Percentiles rank a stretch among this genome's conserved stretches.
phyloP scores from a whole-genome alignment of 2,329 filamentous ascomycete species.

The Fusarium sp. region DNA sequence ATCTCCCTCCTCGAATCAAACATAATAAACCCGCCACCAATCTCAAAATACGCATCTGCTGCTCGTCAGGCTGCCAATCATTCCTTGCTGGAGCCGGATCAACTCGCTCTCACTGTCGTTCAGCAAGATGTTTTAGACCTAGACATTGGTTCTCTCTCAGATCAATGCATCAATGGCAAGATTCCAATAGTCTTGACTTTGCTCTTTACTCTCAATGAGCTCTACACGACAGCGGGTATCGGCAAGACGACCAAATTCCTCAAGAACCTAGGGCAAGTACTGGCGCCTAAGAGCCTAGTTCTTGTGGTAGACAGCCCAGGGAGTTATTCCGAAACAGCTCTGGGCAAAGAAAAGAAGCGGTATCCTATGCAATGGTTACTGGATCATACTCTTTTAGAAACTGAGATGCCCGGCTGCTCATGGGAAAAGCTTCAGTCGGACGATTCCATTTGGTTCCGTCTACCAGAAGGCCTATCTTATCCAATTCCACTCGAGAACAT shows the following conservation, averaged over 20 bases:
- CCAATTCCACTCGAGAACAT: constrained; percentile 91
- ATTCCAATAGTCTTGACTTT: constrained; percentile 73
- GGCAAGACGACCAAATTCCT: constrained; percentile 81
- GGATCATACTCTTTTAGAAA: constrained; percentile 76
- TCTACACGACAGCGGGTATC: constrained; percentile 80
- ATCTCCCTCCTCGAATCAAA: constrained; percentile 64
- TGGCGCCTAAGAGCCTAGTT: constrained; percentile 70
- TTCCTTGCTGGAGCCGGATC: constrained; percentile 53
- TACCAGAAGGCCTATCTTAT: constrained; percentile 74
- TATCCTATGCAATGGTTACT: constrained; percentile 97
- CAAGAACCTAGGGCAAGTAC: constrained; percentile 68
- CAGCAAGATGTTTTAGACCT: constrained; percentile 61
- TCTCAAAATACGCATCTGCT: constrained; percentile 64
- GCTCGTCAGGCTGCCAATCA: constrained; percentile 55
- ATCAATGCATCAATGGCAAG: constrained; percentile 43
- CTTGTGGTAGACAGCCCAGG: constrained; percentile 93
- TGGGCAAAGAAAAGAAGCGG: constrained; percentile 69
- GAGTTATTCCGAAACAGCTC: constrained; percentile 83
- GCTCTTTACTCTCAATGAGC: constrained; percentile 94
- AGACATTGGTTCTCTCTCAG: constrained; percentile 45
- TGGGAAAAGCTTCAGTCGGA: constrained; percentile 82
- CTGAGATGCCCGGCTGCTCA: constrained; percentile 48
- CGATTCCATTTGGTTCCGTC: constrained; percentile 86
- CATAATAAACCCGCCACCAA: constrained; percentile 61
- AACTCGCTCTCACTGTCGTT: constrained; percentile 54